Conservation (phyloP, 495 filamentous ascomycete species). For the Neurospora pannonica region DNA sequence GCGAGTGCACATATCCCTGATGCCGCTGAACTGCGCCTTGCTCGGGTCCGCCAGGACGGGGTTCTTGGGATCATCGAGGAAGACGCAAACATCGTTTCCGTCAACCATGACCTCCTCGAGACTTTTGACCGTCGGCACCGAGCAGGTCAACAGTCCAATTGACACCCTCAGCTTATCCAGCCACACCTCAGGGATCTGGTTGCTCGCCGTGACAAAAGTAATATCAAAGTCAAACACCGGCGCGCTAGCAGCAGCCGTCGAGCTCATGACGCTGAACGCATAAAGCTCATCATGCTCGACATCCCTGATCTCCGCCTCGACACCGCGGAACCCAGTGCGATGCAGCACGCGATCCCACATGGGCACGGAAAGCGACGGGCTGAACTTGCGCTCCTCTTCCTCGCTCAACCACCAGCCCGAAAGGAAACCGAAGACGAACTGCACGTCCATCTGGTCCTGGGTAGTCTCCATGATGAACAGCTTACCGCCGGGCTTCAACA, state of each 20-base stretch:
- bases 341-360: constrained; percentile 24
- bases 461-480: constrained; percentile 31
- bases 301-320: constrained; percentile 23
- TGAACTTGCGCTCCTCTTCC: constrained; percentile 30
- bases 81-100: constrained; percentile 20
- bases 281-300: constrained; percentile 23
- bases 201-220: constrained; percentile 8
- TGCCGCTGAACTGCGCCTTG: constrained; percentile 11
- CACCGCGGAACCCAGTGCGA: constrained; percentile 17
- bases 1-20: constrained; percentile 20
- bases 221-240: constrained; percentile 20
- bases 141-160: constrained; percentile 18
- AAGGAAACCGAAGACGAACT: constrained; percentile 24
- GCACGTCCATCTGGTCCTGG: constrained; percentile 17
- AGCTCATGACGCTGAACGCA: constrained; percentile 20
- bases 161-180: constrained; percentile 18
- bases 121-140: constrained; percentile 12
- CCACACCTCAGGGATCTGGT: constrained; percentile 3
- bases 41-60: constrained; percentile 20
- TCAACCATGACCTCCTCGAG: constrained; percentile 8
- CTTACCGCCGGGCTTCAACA: constrained; percentile 32
- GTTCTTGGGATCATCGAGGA: constrained; percentile 23
- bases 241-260: constrained; percentile 6
- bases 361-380: constrained; percentile 18
- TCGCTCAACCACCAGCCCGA: constrained; percentile 26